A percentile compares a stretch with the other conserved stretches of the same genome.
Evolutionary conservation across 169 alveolate species (phyloP).

Genomic region (Plasmodium inui): DNA sequence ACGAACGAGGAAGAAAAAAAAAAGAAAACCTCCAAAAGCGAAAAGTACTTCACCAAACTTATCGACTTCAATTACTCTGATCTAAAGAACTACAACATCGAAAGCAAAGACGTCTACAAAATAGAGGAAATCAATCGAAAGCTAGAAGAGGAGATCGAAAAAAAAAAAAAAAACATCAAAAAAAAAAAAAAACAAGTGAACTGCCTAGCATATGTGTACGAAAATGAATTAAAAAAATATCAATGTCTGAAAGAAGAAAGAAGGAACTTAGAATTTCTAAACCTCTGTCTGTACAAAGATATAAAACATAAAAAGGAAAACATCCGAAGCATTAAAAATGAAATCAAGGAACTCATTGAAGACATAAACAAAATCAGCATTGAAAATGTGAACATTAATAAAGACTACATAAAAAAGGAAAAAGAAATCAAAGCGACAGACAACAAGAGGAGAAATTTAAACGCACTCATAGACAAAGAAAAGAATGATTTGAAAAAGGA

Average conservation of each 20-base stretch:
- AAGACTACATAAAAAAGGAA: slow-evolving; percentile 42
- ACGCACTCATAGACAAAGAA: slow-evolving; percentile 33
- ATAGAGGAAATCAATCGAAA: slow-evolving; percentile 60
- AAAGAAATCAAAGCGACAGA: slow-evolving; percentile 30
- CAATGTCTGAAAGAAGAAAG: slow-evolving; percentile 71
- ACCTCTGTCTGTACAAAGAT: slow-evolving; percentile 64
- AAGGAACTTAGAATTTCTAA: slow-evolving; percentile 59
- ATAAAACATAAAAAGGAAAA: slow-evolving; percentile 67
- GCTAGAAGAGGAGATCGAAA: slow-evolving; percentile 40
- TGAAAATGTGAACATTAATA: slow-evolving; percentile 47
- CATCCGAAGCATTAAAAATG: slow-evolving; percentile 30
- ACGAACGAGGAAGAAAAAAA: background rate
- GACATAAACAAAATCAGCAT: slow-evolving; percentile 63
- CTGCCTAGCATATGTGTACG: slow-evolving; percentile 49
- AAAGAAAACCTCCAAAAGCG: background rate
- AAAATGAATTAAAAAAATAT: slow-evolving; percentile 51
- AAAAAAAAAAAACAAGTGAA: slow-evolving; percentile 43
- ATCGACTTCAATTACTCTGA: slow-evolving; percentile 41
- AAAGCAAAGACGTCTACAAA: slow-evolving; percentile 60
- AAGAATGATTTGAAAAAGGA: slow-evolving; percentile 61
- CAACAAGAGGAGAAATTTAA: slow-evolving; percentile 29
- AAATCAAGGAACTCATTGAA: slow-evolving; percentile 56
- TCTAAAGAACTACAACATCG: slow-evolving; percentile 43
- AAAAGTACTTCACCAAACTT: slow-evolving; percentile 34
- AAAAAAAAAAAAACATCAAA: slow-evolving; percentile 41